Base-by-base conservation (phyloP, 164 flowering plant genomes). In the Piper longum region DNA sequence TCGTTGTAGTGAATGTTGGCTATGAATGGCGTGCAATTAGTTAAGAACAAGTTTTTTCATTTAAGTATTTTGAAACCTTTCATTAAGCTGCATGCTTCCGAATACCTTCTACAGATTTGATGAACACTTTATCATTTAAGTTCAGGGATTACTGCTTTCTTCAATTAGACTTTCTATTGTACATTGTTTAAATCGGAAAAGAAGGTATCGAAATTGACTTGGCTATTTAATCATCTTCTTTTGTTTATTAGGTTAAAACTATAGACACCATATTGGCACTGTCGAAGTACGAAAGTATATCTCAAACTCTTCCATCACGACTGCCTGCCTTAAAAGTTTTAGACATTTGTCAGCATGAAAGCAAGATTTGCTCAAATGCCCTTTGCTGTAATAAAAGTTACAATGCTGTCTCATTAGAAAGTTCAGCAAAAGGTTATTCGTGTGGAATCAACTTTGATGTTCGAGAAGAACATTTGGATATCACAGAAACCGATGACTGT, bases 231-330 rank as follows among this genome's bases (percentile, higher is more conserved):
- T 5, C 6, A 19, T 57, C 9, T 8, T 6, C 17, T 18, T 17
- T 57, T 2, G 72, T 67, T 52, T 2, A 65, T 70, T 70, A 84
- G 82, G 77, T 61, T 51, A 76, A 66, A 70, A 83, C 76, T 75
- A 69, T 62, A 60, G 78, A 70, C 64, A 73, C 70, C 65, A 66
- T 81, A 68, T 70, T 79, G 13, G 73, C 72, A 0, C 6, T 9
- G 11, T 5, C 48, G 1, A 5, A 44, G 48, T 79, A 71, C 73
- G 74, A 64, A 36, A 65, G 51, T 52, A 58, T 42, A 8, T 61
- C 62, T 69, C 61, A 68, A 43, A 67, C 63, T 45, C 65, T 73
- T 72, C 77, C 73, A 61, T 42, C 79, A 55, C 68, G 67, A 54
- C 60, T 76, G 42, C 61, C 80, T 26, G 43, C 74, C 44, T 64